A percentile compares a stretch with the other conserved stretches of the same genome.
phyloP scores from a whole-genome alignment of 306 rosid genomes.

The Lagenaria siceraria region DNA sequence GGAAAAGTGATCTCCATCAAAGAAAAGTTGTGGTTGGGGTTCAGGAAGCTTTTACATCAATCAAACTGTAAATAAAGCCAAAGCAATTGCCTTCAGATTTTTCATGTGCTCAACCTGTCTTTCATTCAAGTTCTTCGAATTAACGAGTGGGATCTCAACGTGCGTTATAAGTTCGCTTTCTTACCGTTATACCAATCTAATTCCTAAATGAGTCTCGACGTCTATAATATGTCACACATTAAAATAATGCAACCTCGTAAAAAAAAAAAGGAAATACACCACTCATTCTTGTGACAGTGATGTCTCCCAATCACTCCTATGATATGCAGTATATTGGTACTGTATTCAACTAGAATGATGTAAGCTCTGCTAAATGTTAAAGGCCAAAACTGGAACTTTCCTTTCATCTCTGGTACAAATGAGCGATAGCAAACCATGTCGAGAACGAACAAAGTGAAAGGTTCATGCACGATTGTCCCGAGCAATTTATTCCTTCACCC shows the following conservation, averaged over 20 bases:
- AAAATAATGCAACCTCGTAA: neutral
- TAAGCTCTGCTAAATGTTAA: neutral
- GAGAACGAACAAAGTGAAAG: neutral
- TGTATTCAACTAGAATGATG: neutral
- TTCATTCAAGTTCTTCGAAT: neutral
- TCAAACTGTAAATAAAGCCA: neutral
- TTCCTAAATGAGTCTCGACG: neutral
- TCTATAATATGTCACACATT: neutral
- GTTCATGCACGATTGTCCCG: neutral
- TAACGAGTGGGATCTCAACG: neutral
- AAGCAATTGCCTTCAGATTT: neutral
- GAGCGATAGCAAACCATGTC: neutral
- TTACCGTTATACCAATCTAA: neutral
- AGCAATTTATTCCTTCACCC: neutral
- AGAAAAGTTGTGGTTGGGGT: slow-evolving; percentile 4
- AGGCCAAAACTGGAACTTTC: neutral
- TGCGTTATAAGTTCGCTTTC: neutral
- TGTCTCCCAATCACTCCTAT: too few species aligned
- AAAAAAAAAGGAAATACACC: neutral
- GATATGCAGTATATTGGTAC: too few species aligned
- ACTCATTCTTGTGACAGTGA: neutral
- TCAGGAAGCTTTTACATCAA: neutral
- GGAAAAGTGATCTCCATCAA: neutral
- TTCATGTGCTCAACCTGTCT: neutral
- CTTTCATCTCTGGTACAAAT: neutral